Conservation (phyloP, 306 rosid species). For the Castanopsis chinensis region DNA sequence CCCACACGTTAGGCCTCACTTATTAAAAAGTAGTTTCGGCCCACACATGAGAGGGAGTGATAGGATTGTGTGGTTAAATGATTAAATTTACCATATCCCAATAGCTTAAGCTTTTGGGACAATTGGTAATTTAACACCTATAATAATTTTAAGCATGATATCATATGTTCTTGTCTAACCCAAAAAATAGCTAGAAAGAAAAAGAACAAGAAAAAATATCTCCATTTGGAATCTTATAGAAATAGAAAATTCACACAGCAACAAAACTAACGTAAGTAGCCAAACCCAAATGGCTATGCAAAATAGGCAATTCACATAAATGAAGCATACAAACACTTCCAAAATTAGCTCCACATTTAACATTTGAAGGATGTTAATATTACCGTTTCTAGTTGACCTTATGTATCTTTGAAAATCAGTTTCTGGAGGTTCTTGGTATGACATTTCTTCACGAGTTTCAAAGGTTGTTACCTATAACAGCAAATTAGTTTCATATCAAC, state of each 20-base stretch:
- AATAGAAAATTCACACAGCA: not conserved
- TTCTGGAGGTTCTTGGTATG: constrained; percentile 66
- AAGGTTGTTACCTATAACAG: constrained; percentile 48
- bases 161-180: not conserved
- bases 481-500: constrained; percentile 17
- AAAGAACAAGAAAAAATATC: not conserved
- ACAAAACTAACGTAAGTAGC: not conserved
- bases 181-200: constrained; percentile 2
- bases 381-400: constrained; percentile 76
- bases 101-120: too few relatives aligned
- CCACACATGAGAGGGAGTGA: too few relatives aligned
- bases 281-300: not conserved
- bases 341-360: constrained; percentile 16
- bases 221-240: not conserved
- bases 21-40: too few relatives aligned
- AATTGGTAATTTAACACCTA: too few relatives aligned
- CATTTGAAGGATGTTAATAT: constrained; percentile 18
- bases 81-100: too few relatives aligned
- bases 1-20: too few relatives aligned
- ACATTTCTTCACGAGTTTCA: constrained; percentile 65
- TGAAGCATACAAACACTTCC: not conserved
- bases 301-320: not conserved
- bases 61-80: too few relatives aligned
- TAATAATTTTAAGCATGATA: not conserved
- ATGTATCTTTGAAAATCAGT: constrained; percentile 87